Evolutionary conservation across 2,329 filamentous ascomycete genomes (phyloP).

Genomic region (Colletotrichum sidae): DNA sequence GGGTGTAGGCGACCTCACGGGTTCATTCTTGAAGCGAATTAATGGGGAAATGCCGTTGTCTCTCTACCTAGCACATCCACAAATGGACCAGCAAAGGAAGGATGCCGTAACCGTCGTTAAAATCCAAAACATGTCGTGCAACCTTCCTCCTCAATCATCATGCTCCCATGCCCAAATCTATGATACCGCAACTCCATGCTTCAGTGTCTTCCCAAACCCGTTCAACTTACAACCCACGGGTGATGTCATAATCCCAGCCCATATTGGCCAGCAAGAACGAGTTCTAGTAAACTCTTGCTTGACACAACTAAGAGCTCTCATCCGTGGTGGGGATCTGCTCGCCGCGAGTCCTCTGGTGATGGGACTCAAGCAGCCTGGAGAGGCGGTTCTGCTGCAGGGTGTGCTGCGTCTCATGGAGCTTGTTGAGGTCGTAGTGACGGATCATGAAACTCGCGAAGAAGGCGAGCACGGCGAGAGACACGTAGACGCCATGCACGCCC

Average conservation of each 20-base stretch:
- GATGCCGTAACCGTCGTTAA: neutral
- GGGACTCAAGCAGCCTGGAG: slow-evolving; percentile 22
- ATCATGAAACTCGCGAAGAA: slow-evolving; percentile 34
- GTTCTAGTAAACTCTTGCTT: slow-evolving; percentile 6
- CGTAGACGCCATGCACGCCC: slow-evolving; percentile 35
- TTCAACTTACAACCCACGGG: neutral
- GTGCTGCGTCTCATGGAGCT: slow-evolving; percentile 33
- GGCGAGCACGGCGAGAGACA: slow-evolving; percentile 28
- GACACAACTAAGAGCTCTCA: slow-evolving; percentile 8
- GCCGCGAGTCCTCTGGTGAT: neutral
- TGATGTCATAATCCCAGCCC: no score
- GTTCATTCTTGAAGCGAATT: no score
- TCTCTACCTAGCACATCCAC: no score
- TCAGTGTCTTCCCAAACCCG: neutral
- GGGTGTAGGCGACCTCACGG: no score
- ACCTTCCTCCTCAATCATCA: neutral
- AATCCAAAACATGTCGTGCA: neutral
- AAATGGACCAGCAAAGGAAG: neutral
- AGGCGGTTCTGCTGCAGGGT: slow-evolving; percentile 31
- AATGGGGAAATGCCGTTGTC: no score
- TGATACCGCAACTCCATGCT: slow-evolving; percentile 1
- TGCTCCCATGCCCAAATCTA: neutral
- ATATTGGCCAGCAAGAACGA: neutral
- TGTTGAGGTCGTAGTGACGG: slow-evolving; percentile 36
- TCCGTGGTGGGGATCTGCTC: slow-evolving; percentile 27